Conservation (phyloP, 306 rosid genomes). For the Sophora flavescens region DNA sequence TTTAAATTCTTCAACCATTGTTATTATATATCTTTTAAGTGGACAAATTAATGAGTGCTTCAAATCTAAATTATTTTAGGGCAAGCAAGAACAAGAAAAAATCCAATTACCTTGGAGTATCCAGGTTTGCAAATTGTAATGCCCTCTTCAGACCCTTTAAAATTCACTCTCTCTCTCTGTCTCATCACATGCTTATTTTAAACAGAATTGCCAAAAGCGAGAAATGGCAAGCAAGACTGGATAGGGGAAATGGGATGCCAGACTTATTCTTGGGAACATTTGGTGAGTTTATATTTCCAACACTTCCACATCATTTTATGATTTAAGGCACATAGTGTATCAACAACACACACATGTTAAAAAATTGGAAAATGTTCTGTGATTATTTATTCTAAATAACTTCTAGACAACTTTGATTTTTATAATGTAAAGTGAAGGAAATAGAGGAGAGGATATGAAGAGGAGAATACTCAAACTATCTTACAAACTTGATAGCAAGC, state of each 20-base stretch:
- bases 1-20: not conserved
- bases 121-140: not conserved
- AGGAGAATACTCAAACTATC: too few relatives aligned
- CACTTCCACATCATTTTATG: not conserved
- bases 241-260: not conserved
- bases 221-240: not conserved
- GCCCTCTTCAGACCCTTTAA: not conserved
- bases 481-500: too few relatives aligned
- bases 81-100: not conserved
- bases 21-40: not conserved
- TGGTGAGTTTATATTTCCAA: not conserved
- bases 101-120: not conserved
- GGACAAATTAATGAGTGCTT: not conserved
- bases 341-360: not conserved
- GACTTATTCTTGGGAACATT: not conserved
- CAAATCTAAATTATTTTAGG: not conserved
- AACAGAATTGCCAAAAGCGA: not conserved
- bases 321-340: not conserved
- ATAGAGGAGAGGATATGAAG: too few relatives aligned
- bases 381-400: too few relatives aligned
- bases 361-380: too few relatives aligned
- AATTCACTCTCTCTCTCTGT: not conserved
- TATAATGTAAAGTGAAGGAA: too few relatives aligned
- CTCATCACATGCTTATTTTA: not conserved
- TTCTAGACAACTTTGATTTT: too few relatives aligned